A percentile compares a stretch with the other conserved stretches of the same genome.
phyloP scores from a whole-genome alignment of 176 grass and related monocot genomes.

The Raddia guianensis region DNA sequence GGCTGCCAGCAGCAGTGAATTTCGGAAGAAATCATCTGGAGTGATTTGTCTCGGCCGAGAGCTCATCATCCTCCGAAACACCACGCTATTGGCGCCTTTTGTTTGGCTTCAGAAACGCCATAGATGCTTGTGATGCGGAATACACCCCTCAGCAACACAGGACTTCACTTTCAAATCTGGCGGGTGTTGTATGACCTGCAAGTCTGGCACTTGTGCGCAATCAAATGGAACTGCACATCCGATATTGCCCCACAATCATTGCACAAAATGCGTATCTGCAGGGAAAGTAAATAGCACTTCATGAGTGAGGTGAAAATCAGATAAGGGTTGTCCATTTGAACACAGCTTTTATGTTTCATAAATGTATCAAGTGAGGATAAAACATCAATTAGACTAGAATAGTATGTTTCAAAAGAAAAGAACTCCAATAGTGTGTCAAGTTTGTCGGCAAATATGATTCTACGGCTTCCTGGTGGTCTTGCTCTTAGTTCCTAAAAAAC shows the following conservation, averaged over 20 bases:
- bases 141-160: neutral
- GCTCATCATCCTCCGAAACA: neutral
- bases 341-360: neutral
- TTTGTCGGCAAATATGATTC: neutral
- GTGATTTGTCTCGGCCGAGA: neutral
- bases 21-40: neutral
- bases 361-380: neutral
- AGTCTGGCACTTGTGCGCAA: constrained; percentile 85
- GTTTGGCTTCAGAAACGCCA: neutral
- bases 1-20: neutral
- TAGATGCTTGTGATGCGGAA: neutral
- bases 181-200: constrained; percentile 98
- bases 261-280: constrained; percentile 84
- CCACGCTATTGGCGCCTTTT: no score
- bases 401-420: neutral
- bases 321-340: neutral
- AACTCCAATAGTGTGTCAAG: neutral
- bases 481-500: neutral
- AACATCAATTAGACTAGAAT: neutral
- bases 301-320: neutral
- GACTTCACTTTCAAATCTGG: constrained; percentile 49
- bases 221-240: constrained; percentile 73
- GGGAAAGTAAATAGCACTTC: neutral
- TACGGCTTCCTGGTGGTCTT: neutral
- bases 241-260: constrained; percentile 74